Base-by-base conservation (phyloP, 805 yeast species). In the Hanseniaspora jakobsenii region DNA sequence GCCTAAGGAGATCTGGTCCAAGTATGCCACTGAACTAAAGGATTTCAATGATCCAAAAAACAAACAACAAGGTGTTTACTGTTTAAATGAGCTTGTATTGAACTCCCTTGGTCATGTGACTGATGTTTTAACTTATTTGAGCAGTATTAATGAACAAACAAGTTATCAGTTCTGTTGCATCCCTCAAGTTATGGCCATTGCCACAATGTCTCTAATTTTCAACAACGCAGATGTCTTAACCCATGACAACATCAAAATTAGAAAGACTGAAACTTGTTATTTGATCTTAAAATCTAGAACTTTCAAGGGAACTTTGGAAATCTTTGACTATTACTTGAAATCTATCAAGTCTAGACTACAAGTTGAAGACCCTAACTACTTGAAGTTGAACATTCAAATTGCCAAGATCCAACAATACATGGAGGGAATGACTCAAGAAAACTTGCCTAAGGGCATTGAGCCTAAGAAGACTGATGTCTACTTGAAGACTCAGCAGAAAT, bases 181-280 rank as follows among this genome's bases (percentile, higher is more conserved):
- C 58, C 99, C 99, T 16, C 99, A 91, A 66, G 96, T 89, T 16
- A 91, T 91, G 98, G 95, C 97, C 29, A 81, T 91, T 60, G 96
- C 98, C 13, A 85, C 97, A 1, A 70, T 91, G 53, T 85, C 89
- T 18, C 67, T 78, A 42, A 81, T 91, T 27, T 87, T 81, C 71
- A 77, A 81, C 58, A 91, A 91, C 65, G 78, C 80, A 3, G 56
- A 66, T 3, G 81, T 89, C 2, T 73, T 89, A 57, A 71, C 77
- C 36, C 60, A 63, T 30, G 39, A n/a, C 7, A 77, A 82, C 57
- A 81, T 89, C 51, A 91, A 91, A 67, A 81, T 91, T 60, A 74
- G 96, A 64, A 85, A 84, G 65, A 95, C 95, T 10, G 75, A 81
- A 27, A 80, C 97, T 0, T 79, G 85, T 55, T 66, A 70, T 52